Percentiles rank a stretch among this genome's conserved stretches.
Evolutionary conservation across 1,139 yeast genomes (phyloP).

Genomic region (Yamadazyma friedrichii): DNA sequence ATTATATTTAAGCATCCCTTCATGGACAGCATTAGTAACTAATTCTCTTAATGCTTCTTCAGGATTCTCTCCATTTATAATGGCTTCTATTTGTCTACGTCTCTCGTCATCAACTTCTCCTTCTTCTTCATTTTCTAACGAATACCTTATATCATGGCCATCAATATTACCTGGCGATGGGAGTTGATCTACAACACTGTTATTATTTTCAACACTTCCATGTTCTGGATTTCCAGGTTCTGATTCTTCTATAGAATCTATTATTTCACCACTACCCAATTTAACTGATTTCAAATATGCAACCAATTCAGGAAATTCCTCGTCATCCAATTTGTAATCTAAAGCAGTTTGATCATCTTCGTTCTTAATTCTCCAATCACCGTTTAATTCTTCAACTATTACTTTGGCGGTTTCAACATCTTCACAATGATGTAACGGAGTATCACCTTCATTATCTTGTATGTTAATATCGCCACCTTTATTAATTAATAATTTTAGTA

Average conservation of each 20-base stretch:
- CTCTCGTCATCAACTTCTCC: conserved; percentile 45
- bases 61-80: conserved; percentile 73
- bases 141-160: conserved; percentile 59
- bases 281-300: conserved; percentile 54
- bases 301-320: conserved; percentile 77
- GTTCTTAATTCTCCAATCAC: conserved; percentile 64
- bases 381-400: conserved; percentile 64
- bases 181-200: conserved; percentile 22
- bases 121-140: conserved; percentile 47
- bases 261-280: conserved; percentile 19
- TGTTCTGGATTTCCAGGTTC: conserved; percentile 1
- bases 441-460: conserved; percentile 87
- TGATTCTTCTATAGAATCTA: not conserved
- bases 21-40: conserved; percentile 63
- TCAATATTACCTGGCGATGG: conserved; percentile 43
- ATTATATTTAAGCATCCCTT: conserved; percentile 36
- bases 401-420: conserved; percentile 60
- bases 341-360: conserved; percentile 70
- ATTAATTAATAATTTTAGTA: conserved; percentile 56
- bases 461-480: conserved; percentile 80
- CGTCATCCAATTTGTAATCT: conserved; percentile 76
- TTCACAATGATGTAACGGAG: conserved; percentile 92
- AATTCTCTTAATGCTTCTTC: conserved; percentile 74
- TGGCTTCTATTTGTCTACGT: conserved; percentile 63
- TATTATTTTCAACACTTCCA: conserved; percentile 1